These are phyloP conservation scores for Talaromyces sp. DNA, from an alignment of 2,329 filamentous ascomycete genomes.

Conservation along the genomic window DNA sequence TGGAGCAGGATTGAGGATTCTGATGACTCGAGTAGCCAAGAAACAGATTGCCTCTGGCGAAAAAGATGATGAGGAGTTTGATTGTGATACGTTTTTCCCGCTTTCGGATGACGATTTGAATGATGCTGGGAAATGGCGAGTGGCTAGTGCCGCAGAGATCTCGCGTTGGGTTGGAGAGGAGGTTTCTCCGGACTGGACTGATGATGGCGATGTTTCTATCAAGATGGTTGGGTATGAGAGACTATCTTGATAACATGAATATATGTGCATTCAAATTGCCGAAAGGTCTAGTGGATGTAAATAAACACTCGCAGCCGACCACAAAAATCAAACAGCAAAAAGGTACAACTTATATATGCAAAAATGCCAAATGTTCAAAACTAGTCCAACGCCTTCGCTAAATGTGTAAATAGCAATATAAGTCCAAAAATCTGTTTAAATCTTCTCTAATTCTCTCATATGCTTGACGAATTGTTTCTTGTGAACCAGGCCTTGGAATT, in stretches of 20 bases:
- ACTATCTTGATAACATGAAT: slow-evolving; percentile 5
- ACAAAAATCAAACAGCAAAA: background rate
- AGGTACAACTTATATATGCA: background rate
- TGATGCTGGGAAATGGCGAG: slow-evolving; percentile 26
- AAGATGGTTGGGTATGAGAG: slow-evolving; percentile 45
- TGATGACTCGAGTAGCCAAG: slow-evolving; percentile 38
- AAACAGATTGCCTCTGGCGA: background rate
- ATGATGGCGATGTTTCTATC: slow-evolving; percentile 47
- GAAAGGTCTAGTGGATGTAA: background rate
- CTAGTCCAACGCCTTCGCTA: slow-evolving; percentile 8
- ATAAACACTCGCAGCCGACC: background rate
- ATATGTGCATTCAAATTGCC: background rate
- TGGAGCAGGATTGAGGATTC: slow-evolving; percentile 25
- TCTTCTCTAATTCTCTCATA: slow-evolving; percentile 56
- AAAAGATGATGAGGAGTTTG: slow-evolving; percentile 23
- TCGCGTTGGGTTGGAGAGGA: slow-evolving; percentile 40
- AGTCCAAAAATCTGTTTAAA: background rate
- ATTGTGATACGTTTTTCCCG: slow-evolving; percentile 48
- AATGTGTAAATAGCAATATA: background rate
- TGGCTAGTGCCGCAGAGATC: slow-evolving; percentile 29
- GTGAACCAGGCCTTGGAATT: slow-evolving; percentile 87
- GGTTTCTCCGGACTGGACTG: slow-evolving; percentile 39
- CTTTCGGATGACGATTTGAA: slow-evolving; percentile 28
- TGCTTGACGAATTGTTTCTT: slow-evolving; percentile 98
- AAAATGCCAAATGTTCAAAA: slow-evolving; percentile 1